Conservation (phyloP, 805 yeast species). For the Ogataea zsoltii region DNA sequence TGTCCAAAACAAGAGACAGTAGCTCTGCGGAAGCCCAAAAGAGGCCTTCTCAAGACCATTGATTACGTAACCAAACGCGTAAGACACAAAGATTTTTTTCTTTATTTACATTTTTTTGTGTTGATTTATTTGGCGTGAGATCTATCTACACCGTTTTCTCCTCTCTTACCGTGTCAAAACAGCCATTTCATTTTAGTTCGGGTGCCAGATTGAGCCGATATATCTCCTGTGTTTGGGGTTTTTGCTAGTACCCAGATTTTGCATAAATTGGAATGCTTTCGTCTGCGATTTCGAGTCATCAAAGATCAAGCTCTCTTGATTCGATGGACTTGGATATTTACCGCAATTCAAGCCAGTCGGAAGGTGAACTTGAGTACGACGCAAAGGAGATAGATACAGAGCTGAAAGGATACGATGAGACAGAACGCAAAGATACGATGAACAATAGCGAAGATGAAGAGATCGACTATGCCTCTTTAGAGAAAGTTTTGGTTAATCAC, state of each 20-base stretch:
- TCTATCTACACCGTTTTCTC: neutral
- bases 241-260: too few species aligned
- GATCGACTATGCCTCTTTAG: neutral
- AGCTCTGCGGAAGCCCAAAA: too few species aligned
- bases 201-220: too few species aligned
- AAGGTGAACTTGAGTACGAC: constrained; percentile 12
- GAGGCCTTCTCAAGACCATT: too few species aligned
- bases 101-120: neutral
- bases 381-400: constrained; percentile 1
- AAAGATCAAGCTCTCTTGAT: constrained; percentile 8
- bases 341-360: constrained; percentile 10
- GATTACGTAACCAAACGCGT: too few species aligned
- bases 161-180: neutral
- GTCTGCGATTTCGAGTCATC: neutral
- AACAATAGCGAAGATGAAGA: constrained; percentile 2
- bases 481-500: neutral
- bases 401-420: too few species aligned
- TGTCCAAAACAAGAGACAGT: too few species aligned
- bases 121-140: neutral
- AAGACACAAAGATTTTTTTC: too few species aligned
- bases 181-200: neutral
- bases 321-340: constrained; percentile 14
- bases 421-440: too few species aligned
- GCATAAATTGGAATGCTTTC: neutral
- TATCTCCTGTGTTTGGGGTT: too few species aligned